phyloP scores from a whole-genome alignment of 805 yeast genomes.

The Yamadazyma tumulicola region DNA sequence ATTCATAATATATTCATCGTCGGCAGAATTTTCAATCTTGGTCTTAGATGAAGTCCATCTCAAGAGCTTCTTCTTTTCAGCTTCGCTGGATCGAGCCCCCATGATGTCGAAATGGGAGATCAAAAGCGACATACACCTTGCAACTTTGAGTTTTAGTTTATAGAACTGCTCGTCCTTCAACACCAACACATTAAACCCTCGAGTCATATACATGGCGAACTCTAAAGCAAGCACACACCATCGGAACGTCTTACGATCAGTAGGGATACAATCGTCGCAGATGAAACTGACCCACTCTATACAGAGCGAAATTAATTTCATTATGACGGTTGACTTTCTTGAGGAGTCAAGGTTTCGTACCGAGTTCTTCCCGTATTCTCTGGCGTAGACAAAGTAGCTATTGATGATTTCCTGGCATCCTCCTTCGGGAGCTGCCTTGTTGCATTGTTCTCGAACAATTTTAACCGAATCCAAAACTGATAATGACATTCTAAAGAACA shows the following conservation, averaged over 20 bases:
- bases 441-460: slow-evolving; percentile 50
- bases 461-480: slow-evolving; percentile 61
- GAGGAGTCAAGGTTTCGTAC: slow-evolving; percentile 60
- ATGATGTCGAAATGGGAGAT: slow-evolving; percentile 96
- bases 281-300: slow-evolving; percentile 91
- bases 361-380: slow-evolving; percentile 77
- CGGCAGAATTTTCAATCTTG: slow-evolving; percentile 44
- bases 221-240: slow-evolving; percentile 97
- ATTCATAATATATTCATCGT: slow-evolving; percentile 36
- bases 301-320: slow-evolving; percentile 69
- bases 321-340: slow-evolving; percentile 63
- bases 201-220: slow-evolving; percentile 91
- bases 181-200: slow-evolving; percentile 83
- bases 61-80: slow-evolving; percentile 52
- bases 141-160: slow-evolving; percentile 72
- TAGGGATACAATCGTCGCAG: slow-evolving; percentile 91
- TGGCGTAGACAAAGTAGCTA: slow-evolving; percentile 67
- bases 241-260: slow-evolving; percentile 84
- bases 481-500: slow-evolving; percentile 64
- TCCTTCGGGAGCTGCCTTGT: slow-evolving; percentile 46
- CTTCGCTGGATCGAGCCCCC: slow-evolving; percentile 91
- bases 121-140: slow-evolving; percentile 88
- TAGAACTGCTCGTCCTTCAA: slow-evolving; percentile 74
- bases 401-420: slow-evolving; percentile 75
- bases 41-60: slow-evolving; percentile 53